Evolutionary conservation across 306 rosid species (phyloP).

Genomic region (Boehmeria nivea): DNA sequence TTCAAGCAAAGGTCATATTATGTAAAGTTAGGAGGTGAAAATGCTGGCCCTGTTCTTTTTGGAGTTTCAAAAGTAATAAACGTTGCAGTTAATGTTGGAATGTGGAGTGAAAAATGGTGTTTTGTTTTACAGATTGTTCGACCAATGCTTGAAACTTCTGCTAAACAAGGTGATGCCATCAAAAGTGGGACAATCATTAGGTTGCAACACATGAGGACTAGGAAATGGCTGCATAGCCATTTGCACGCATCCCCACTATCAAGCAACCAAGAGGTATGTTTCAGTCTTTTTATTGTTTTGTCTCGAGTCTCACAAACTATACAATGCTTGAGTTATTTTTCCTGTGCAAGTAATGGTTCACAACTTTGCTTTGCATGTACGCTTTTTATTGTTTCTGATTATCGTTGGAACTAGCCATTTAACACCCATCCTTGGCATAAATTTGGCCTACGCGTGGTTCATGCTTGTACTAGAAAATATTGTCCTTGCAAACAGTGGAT

Average conservation of each 20-base stretch:
- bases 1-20: too few species aligned
- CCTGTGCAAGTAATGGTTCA: too few species aligned
- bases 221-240: slow-evolving; percentile 99
- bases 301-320: background rate
- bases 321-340: background rate
- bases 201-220: slow-evolving; percentile 92
- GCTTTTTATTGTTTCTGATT: too few species aligned
- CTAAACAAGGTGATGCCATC: slow-evolving; percentile 88
- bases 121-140: slow-evolving; percentile 58
- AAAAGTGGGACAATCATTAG: slow-evolving; percentile 73
- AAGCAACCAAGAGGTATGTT: slow-evolving; percentile 82
- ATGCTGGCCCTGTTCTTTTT: background rate
- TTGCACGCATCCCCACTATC: slow-evolving; percentile 88
- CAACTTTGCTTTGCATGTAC: too few species aligned
- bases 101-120: background rate
- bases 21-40: background rate
- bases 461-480: too few species aligned
- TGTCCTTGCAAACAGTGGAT: background rate
- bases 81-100: background rate
- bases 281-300: background rate
- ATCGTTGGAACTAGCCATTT: too few species aligned
- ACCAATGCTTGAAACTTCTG: slow-evolving; percentile 56
- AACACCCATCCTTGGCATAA: background rate
- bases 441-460: background rate
- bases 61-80: background rate